phyloP scores from a whole-genome alignment of 176 grass and related monocot genomes.

The Carex littledalei region DNA sequence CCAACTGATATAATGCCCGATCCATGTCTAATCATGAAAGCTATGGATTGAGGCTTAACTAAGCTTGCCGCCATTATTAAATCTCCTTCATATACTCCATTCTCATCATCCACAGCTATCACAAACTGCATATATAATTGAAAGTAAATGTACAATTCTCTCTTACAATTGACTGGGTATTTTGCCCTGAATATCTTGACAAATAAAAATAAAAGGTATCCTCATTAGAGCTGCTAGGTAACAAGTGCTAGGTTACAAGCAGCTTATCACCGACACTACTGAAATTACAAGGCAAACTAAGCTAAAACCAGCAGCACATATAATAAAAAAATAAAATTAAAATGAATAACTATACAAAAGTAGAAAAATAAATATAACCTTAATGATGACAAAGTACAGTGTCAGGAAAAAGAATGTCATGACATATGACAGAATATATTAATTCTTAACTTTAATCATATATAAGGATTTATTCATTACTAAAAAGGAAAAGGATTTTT shows the following conservation, averaged over 20 bases:
- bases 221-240: not conserved
- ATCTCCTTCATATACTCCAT: constrained; percentile 53
- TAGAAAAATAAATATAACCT: too few relatives aligned
- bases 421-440: not conserved
- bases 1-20: constrained; percentile 89
- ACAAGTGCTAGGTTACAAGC: not conserved
- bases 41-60: constrained; percentile 44
- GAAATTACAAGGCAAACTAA: not conserved
- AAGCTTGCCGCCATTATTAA: constrained; percentile 75
- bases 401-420: not conserved
- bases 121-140: constrained; percentile 68
- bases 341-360: not conserved
- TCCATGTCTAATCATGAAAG: constrained; percentile 89
- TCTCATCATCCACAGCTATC: constrained; percentile 95
- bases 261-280: not conserved
- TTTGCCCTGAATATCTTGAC: not conserved
- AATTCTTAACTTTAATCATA: not conserved
- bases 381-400: not conserved
- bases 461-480: not conserved
- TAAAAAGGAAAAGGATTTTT: not conserved
- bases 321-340: not conserved
- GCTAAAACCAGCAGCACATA: not conserved
- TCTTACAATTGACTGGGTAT: not conserved
- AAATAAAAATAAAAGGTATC: not conserved
- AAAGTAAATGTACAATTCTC: constrained; percentile 47